These are phyloP conservation scores for Thraustochytrium sp. DNA, from an alignment of 352 stramenopile genomes.

Conservation along the genomic window DNA sequence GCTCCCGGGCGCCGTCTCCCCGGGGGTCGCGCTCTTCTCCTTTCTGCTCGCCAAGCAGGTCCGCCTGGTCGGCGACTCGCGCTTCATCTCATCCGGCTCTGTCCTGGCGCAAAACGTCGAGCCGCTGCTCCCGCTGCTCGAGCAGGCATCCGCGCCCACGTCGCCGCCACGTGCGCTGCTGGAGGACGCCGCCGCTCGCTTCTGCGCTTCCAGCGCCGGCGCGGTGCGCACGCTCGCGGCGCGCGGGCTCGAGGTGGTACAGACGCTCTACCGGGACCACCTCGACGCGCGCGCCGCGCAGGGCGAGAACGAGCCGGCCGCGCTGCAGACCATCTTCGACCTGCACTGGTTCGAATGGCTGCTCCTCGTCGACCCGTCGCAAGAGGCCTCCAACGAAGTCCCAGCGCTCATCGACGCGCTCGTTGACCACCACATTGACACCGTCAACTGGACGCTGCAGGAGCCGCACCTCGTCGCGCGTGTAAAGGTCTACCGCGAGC, in stretches of 20 bases:
- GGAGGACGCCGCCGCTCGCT: neutral
- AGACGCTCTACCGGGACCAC: neutral
- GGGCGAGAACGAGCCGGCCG: conserved; percentile 1
- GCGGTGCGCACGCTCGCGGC: too few species aligned
- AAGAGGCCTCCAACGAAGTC: neutral
- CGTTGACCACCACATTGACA: neutral
- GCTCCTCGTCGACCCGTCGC: neutral
- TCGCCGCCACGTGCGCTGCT: too few species aligned
- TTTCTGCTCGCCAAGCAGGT: conserved; percentile 25
- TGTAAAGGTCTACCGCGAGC: conserved; percentile 27
- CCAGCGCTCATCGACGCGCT: neutral
- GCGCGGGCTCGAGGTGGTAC: neutral
- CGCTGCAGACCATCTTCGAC: conserved; percentile 39
- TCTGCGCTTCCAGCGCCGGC: too few species aligned
- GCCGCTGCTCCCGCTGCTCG: neutral
- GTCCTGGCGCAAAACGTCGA: neutral
- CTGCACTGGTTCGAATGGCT: conserved; percentile 41
- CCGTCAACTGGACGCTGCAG: conserved; percentile 26
- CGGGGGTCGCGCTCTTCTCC: conserved; percentile 6
- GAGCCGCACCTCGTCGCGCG: neutral
- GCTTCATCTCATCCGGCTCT: neutral
- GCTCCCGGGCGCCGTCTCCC: neutral
- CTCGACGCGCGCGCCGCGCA: neutral
- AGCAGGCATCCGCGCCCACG: too few species aligned
- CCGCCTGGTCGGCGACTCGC: conserved; percentile 4